Evolutionary conservation across 306 rosid genomes (phyloP), one percentile per base, ranked within the genome.

Genomic region (Cicer cuneatum): DNA sequence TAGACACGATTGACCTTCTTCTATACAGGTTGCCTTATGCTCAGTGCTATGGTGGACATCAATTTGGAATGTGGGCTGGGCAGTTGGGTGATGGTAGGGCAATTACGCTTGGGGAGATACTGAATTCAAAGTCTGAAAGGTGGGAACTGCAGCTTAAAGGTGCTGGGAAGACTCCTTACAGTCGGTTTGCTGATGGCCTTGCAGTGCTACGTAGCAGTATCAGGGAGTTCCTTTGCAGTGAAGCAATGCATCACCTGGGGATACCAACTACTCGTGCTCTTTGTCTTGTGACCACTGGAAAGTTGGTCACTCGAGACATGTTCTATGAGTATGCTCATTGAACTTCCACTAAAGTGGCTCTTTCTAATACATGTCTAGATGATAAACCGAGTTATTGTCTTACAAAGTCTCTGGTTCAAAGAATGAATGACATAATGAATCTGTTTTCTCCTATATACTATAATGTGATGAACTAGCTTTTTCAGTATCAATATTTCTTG

Each of bases 71-170:
- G 96, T 94, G 99, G 99, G 99, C 99, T 48, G 98, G 99, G 61
- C 99, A 94, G 68, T 83, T 94, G 86, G 99, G 99, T 74, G 99
- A 94, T 87, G 99, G 99, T 60, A 89, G 98, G 82, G 99, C 97
- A 69, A 92, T 95, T 66, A 90, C 99, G 0, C 88, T 95, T 4
- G 99, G 98, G 61, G 99, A 95, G 88, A 85, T 92, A 66, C 69
- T 92, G 47, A 92, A 92, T 85, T 89, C 92, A 6, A 84, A 82
- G 45, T 90, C 90, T 60, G 86, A 92, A 81, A 89, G 99, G 82
- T 95, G 98, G 98, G 99, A 95, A 74, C 84, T 95, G 57, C 99
- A 95, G 73, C 93, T 95, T 77, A 95, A 95, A 85, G 99, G 99
- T 75, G 93, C 97, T 38, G 98, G 99, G 35, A 95, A 90, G 89